phyloP scores from a whole-genome alignment of 257 asterid species.

The Solanum sejunctum region DNA sequence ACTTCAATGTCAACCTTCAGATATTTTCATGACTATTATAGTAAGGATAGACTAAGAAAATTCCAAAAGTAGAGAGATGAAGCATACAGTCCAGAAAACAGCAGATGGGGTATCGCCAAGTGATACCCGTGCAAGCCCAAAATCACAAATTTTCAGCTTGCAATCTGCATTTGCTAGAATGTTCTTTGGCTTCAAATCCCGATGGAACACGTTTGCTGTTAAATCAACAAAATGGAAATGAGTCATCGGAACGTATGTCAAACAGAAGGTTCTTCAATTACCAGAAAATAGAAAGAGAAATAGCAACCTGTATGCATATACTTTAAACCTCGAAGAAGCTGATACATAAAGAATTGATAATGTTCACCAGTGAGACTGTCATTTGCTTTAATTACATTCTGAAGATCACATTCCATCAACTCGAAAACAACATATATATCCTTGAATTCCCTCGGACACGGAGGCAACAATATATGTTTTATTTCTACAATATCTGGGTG shows the following conservation, averaged over 20 bases:
- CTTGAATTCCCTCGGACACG: constrained; percentile 89
- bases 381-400: constrained; percentile 80
- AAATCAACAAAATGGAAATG: constrained; percentile 1
- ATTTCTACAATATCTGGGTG: constrained; percentile 96
- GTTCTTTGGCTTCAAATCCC: constrained; percentile 92
- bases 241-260: neutral
- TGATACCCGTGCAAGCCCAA: constrained; percentile 95
- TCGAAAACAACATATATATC: constrained; percentile 94
- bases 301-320: constrained; percentile 78
- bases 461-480: constrained; percentile 89
- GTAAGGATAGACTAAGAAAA: constrained; percentile 4
- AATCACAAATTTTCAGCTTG: constrained; percentile 95
- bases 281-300: neutral
- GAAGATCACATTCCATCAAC: constrained; percentile 98
- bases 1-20: neutral
- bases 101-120: constrained; percentile 93
- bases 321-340: constrained; percentile 88
- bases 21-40: neutral
- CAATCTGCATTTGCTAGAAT: constrained; percentile 98
- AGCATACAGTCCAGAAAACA: constrained; percentile 96
- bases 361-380: constrained; percentile 95
- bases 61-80: constrained; percentile 1
- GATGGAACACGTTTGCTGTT: constrained; percentile 87
- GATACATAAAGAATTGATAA: constrained; percentile 90
- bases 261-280: neutral